Conservation (phyloP, 495 filamentous ascomycete species). For the Echria macrotheca region DNA sequence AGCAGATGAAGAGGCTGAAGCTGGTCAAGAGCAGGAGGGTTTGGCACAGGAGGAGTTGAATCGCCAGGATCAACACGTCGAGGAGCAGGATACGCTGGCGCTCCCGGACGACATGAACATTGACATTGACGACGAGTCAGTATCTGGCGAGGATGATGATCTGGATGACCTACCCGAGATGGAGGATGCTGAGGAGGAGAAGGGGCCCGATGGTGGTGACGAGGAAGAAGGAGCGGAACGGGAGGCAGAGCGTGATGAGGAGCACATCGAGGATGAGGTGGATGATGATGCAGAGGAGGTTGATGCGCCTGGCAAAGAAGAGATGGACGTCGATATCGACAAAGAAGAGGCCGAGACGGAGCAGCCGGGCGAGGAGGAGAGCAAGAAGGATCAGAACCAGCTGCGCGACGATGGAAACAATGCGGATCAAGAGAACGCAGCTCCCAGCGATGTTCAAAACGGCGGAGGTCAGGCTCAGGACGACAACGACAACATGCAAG, state of each 20-base stretch:
- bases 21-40: constrained; percentile 70
- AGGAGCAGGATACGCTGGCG: constrained; percentile 53
- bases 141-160: constrained; percentile 44
- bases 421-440: constrained; percentile 58
- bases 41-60: constrained; percentile 60
- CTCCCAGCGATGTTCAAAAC: constrained; percentile 59
- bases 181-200: constrained; percentile 29
- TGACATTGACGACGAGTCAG: constrained; percentile 49
- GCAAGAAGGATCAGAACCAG: constrained; percentile 27
- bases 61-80: constrained; percentile 60
- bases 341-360: constrained; percentile 30
- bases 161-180: constrained; percentile 52
- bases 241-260: constrained; percentile 28
- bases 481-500: constrained; percentile 37
- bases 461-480: constrained; percentile 55
- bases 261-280: constrained; percentile 23
- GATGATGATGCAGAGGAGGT: constrained; percentile 28
- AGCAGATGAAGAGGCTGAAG: constrained; percentile 57
- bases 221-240: constrained; percentile 18
- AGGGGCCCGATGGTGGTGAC: constrained; percentile 19
- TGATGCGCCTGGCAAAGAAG: constrained; percentile 26
- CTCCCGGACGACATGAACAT: constrained; percentile 71
- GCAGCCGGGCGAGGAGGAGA: constrained; percentile 30
- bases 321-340: constrained; percentile 36
- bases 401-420: constrained; percentile 41